Evolutionary conservation across 805 yeast species (phyloP).

Genomic region (Candida insectorum): DNA sequence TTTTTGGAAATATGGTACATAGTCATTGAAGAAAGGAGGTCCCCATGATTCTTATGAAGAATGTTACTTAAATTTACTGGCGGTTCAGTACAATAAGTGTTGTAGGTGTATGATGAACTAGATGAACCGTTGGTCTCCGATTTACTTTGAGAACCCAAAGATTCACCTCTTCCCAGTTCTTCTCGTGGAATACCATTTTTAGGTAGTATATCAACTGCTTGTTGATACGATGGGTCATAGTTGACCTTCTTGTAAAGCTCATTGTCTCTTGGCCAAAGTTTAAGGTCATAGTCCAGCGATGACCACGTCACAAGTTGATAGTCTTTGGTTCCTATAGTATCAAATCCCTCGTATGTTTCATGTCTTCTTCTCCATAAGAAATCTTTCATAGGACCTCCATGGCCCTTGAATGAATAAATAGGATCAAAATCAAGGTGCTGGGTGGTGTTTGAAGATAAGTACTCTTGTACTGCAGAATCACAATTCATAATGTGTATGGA

Average conservation of each 20-base stretch:
- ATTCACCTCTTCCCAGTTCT: no score
- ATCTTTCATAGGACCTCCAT: slow-evolving; percentile 80
- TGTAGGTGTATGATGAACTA: slow-evolving; percentile 18
- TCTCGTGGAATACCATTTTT: slow-evolving; percentile 4
- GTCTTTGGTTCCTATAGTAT: slow-evolving; percentile 65
- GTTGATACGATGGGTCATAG: slow-evolving; percentile 33
- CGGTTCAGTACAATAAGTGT: slow-evolving; percentile 37
- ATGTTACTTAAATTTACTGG: slow-evolving; percentile 30
- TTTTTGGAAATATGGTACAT: slow-evolving; percentile 32
- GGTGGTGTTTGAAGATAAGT: slow-evolving; percentile 22
- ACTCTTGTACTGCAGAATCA: slow-evolving; percentile 30
- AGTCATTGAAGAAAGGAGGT: slow-evolving; percentile 35
- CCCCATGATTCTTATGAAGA: slow-evolving; percentile 27
- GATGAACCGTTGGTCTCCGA: background rate
- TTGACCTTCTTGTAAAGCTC: slow-evolving; percentile 33
- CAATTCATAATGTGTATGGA: slow-evolving; percentile 54
- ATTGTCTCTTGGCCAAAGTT: slow-evolving; percentile 69
- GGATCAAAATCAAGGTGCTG: slow-evolving; percentile 37
- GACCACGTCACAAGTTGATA: slow-evolving; percentile 95
- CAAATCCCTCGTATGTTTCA: slow-evolving; percentile 42
- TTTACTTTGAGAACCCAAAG: background rate
- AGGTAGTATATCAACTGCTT: slow-evolving; percentile 13
- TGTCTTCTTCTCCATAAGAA: slow-evolving; percentile 74
- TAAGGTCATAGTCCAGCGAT: slow-evolving; percentile 71
- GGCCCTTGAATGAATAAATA: slow-evolving; percentile 68